Evolutionary conservation across 495 filamentous ascomycete genomes (phyloP).

Genomic region (Daldinia grandis): DNA sequence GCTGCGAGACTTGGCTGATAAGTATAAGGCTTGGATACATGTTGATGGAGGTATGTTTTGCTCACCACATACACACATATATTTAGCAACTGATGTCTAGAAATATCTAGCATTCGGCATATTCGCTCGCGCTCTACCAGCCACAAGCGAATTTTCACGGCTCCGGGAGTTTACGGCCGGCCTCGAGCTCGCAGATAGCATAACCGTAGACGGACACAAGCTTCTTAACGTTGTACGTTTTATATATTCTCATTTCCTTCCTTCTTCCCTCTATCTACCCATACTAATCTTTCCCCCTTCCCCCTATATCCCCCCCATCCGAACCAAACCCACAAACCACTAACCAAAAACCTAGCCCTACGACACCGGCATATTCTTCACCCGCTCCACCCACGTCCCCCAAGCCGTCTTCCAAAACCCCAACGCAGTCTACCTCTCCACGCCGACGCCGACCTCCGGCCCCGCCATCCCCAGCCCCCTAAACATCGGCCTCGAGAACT

Average conservation of each 20-base stretch:
- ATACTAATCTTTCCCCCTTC: background rate
- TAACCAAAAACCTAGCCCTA: conserved; percentile 68
- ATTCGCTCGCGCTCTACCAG: conserved; percentile 73
- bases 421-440: conserved; percentile 81
- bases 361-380: conserved; percentile 90
- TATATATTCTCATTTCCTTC: background rate
- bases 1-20: conserved; percentile 74
- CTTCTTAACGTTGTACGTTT: conserved; percentile 82
- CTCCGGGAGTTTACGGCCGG: conserved; percentile 67
- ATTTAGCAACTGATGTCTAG: background rate
- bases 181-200: conserved; percentile 86
- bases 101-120: conserved; percentile 73
- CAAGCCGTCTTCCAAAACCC: conserved; percentile 79
- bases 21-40: conserved; percentile 86
- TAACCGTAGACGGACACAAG: conserved; percentile 88
- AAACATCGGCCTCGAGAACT: conserved; percentile 92
- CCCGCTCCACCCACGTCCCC: conserved; percentile 64
- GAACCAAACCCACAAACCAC: background rate
- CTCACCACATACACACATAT: background rate
- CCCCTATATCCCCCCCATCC: background rate
- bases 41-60: conserved; percentile 67
- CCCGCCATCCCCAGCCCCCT: conserved; percentile 76
- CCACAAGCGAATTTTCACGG: conserved; percentile 64
- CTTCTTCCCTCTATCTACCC: background rate
- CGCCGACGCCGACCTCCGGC: conserved; percentile 51